phyloP scores from a whole-genome alignment of 2,329 filamentous ascomycete genomes.

The Diplodia sapinea region DNA sequence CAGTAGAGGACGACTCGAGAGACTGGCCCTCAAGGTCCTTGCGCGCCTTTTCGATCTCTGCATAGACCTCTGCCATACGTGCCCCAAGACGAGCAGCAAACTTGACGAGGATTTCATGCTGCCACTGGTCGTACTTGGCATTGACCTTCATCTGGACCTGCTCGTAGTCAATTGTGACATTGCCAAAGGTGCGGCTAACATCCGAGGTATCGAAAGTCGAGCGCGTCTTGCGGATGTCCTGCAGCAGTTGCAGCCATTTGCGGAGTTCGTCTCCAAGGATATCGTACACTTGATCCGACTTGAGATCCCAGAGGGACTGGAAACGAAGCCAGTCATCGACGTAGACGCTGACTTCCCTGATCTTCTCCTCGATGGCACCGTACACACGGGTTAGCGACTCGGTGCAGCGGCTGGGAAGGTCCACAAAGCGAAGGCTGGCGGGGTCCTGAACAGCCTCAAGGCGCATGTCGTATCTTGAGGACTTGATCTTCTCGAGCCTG shows the following conservation, averaged over 20 bases:
- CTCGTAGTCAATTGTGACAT: constrained; percentile 95
- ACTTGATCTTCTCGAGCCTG: constrained; percentile 91
- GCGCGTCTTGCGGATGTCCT: constrained; percentile 93
- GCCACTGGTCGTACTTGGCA: constrained; percentile 99
- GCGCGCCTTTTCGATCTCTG: constrained; percentile 87
- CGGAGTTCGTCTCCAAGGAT: constrained; percentile 88
- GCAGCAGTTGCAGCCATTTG: constrained; percentile 92
- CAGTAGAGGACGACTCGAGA: constrained; percentile 91
- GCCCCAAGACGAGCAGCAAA: constrained; percentile 88
- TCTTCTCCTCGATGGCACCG: constrained; percentile 78
- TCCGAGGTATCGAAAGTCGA: constrained; percentile 98
- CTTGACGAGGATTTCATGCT: constrained; percentile 93
- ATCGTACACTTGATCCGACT: constrained; percentile 94
- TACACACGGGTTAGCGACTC: constrained; percentile 81
- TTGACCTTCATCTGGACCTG: constrained; percentile 99
- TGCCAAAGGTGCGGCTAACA: constrained; percentile 88
- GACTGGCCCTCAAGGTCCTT: constrained; percentile 90
- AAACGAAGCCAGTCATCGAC: constrained; percentile 99
- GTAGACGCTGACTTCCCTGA: constrained; percentile 79
- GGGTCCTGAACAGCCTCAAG: constrained; percentile 66
- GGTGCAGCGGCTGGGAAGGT: constrained; percentile 83
- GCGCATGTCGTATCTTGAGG: constrained; percentile 91
- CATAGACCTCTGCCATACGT: constrained; percentile 89
- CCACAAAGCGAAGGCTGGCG: constrained; percentile 74
- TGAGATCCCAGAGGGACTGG: constrained; percentile 96